phyloP scores from a whole-genome alignment of 2,329 filamentous ascomycete species.

The Cordyceps farinosa region DNA sequence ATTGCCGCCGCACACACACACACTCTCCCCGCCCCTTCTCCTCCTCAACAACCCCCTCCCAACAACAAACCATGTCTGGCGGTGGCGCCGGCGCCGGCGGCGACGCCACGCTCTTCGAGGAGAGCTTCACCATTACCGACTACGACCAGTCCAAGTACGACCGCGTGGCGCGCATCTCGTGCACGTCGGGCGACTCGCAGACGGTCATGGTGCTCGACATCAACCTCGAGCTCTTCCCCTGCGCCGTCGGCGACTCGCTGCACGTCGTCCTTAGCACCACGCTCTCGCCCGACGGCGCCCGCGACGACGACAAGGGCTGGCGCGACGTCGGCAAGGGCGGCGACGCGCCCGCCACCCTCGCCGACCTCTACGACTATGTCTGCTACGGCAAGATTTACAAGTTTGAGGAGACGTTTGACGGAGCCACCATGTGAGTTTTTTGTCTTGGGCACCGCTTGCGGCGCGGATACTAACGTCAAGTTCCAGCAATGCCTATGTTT shows the following conservation, averaged over 20 bases:
- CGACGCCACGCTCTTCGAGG: conserved; percentile 91
- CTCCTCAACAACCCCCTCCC: too few species aligned
- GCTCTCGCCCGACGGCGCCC: conserved; percentile 79
- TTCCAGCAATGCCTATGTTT: conserved; percentile 83
- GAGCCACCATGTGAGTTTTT: conserved; percentile 74
- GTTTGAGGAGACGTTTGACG: conserved; percentile 75
- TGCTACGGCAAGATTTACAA: conserved; percentile 86
- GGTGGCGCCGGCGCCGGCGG: conserved; percentile 63
- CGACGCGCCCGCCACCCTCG: conserved; percentile 57
- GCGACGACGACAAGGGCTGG: conserved; percentile 76
- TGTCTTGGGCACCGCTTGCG: too few species aligned
- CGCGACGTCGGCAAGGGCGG: conserved; percentile 62
- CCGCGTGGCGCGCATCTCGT: conserved; percentile 81
- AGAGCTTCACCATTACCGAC: conserved; percentile 77
- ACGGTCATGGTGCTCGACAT: conserved; percentile 84
- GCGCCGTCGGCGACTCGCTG: conserved; percentile 68
- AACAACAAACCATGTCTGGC: conserved; percentile 46
- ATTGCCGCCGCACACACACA: neutral
- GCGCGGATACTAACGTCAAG: too few species aligned
- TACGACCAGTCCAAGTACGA: conserved; percentile 90
- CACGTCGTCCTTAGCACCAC: conserved; percentile 81
- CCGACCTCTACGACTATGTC: conserved; percentile 83
- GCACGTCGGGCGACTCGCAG: conserved; percentile 68
- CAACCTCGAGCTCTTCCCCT: conserved; percentile 88
- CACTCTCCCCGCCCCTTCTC: too few species aligned